These are phyloP conservation scores for Climacium dendroides DNA, from an alignment of 225 moss, liverwort and hornwort species.

Conservation along the genomic window DNA sequence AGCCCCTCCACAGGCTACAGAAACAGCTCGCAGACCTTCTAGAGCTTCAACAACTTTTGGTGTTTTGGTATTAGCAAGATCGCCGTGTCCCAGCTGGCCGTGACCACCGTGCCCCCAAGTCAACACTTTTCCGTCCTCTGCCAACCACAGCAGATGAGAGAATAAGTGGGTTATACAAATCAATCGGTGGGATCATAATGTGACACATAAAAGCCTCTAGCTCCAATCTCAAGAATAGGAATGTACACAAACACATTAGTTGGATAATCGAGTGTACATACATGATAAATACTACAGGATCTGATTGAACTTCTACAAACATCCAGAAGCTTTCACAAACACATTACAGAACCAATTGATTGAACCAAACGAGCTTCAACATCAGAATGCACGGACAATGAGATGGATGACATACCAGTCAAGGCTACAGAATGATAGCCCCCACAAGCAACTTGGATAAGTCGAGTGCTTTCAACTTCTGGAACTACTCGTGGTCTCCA, in stretches of 20 bases:
- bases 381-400: not conserved
- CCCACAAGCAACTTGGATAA: conserved; percentile 79
- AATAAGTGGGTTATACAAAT: not conserved
- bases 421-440: conserved; percentile 83
- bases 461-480: conserved; percentile 34
- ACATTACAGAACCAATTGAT: not conserved
- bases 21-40: conserved; percentile 38
- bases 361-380: not conserved
- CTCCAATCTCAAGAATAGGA: not conserved
- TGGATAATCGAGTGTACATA: not conserved
- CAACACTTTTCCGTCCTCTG: conserved; percentile 78
- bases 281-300: not conserved
- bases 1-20: conserved; percentile 75
- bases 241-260: not conserved
- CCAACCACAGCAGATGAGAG: not conserved
- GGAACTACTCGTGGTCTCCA: conserved; percentile 80
- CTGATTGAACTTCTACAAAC: not conserved
- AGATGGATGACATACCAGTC: conserved; percentile 38
- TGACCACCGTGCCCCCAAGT: conserved; percentile 95
- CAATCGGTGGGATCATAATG: not conserved
- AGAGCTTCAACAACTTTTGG: conserved; percentile 65
- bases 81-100: conserved; percentile 80
- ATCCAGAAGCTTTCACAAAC: not conserved
- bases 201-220: not conserved
- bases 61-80: conserved; percentile 44